Percentiles rank a stretch among this genome's conserved stretches.
Conservation (phyloP, 805 yeast species). For the Cyberlindnera maclurae region DNA sequence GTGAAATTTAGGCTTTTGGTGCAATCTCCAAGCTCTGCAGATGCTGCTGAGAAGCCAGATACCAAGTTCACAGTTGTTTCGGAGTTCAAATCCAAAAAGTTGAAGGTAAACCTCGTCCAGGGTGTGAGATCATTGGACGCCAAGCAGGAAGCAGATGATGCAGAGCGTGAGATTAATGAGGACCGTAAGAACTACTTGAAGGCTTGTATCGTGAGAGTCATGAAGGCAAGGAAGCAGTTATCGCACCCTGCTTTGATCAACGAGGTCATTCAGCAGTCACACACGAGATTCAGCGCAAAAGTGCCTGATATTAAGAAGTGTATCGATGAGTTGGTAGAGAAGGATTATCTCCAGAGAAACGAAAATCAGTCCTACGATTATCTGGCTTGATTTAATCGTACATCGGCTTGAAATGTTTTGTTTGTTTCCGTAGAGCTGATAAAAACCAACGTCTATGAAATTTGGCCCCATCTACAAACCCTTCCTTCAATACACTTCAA, state of each 20-base stretch:
- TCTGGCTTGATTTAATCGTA: conserved; percentile 48
- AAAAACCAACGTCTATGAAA: no score
- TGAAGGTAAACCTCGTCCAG: conserved; percentile 73
- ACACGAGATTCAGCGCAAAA: conserved; percentile 73
- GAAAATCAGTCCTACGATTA: conserved; percentile 72
- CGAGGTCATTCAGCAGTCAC: conserved; percentile 83
- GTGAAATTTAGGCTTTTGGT: conserved; percentile 68
- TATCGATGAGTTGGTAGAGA: conserved; percentile 77
- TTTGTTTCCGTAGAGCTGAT: neutral
- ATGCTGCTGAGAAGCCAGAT: conserved; percentile 40
- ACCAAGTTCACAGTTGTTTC: conserved; percentile 64
- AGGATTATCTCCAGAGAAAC: conserved; percentile 74
- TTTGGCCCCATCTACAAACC: no score
- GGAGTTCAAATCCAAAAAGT: conserved; percentile 80
- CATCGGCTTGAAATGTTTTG: neutral
- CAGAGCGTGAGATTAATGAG: conserved; percentile 76
- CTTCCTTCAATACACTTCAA: neutral
- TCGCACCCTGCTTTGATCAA: conserved; percentile 76
- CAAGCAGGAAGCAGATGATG: conserved; percentile 63
- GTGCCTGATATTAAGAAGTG: conserved; percentile 82
- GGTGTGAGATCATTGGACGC: conserved; percentile 47
- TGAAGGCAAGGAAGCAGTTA: conserved; percentile 84
- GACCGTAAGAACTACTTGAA: conserved; percentile 79
- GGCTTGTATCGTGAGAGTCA: conserved; percentile 92
- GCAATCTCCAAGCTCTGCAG: conserved; percentile 58